Evolutionary conservation across 495 filamentous ascomycete genomes (phyloP).

Genomic region (Penicillium steckii): DNA sequence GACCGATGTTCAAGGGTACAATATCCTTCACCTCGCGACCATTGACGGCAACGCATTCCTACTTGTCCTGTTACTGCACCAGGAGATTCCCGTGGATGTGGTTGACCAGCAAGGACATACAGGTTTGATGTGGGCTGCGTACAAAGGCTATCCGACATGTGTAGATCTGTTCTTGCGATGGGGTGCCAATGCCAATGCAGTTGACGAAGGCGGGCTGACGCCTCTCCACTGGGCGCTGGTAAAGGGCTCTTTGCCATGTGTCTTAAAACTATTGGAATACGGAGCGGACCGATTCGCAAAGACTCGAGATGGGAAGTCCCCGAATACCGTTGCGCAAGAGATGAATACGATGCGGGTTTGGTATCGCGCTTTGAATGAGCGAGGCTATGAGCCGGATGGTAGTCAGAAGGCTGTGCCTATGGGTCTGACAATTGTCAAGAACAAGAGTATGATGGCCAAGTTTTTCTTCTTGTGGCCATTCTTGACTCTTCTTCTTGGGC

Average conservation of each 20-base stretch:
- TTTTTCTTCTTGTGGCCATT: constrained; percentile 93
- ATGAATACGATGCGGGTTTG: constrained; percentile 83
- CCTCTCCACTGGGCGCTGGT: constrained; percentile 97
- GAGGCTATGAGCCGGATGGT: constrained; percentile 78
- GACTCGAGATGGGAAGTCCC: constrained; percentile 85
- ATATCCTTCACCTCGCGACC: constrained; percentile 92
- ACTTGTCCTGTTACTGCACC: constrained; percentile 82
- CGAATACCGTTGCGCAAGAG: constrained; percentile 77
- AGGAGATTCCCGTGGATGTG: constrained; percentile 90
- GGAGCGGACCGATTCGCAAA: constrained; percentile 87
- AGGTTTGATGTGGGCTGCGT: constrained; percentile 95
- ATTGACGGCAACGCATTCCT: constrained; percentile 96
- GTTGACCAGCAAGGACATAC: constrained; percentile 88
- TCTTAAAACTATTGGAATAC: constrained; percentile 91
- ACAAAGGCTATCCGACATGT: constrained; percentile 88
- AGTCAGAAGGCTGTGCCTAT: constrained; percentile 58
- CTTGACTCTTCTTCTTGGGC: constrained; percentile 62
- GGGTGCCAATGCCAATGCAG: constrained; percentile 90
- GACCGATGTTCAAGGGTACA: constrained; percentile 91
- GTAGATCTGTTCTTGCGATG: constrained; percentile 93
- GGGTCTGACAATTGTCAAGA: constrained; percentile 59
- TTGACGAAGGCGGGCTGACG: constrained; percentile 87
- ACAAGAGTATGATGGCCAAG: constrained; percentile 75
- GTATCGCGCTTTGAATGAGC: constrained; percentile 80
- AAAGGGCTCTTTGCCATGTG: constrained; percentile 79